Base-by-base conservation (phyloP, 176 grass and related monocot species). In the Musa acuminata region DNA sequence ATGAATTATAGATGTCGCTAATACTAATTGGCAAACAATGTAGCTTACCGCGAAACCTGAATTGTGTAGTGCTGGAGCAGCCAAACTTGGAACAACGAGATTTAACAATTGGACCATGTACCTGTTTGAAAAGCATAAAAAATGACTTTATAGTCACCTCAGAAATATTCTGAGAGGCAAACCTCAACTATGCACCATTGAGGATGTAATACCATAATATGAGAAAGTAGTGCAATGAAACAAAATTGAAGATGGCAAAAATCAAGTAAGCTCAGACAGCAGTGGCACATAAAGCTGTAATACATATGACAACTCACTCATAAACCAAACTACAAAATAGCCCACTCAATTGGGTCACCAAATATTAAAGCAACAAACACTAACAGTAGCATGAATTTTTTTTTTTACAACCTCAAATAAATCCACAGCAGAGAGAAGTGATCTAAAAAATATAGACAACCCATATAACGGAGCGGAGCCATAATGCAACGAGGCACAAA, bases 1-100 rank as follows among this genome's bases (percentile, higher is more conserved):
- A 51, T 70, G 58, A 62, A 9, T 23, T 55, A 3, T 62, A 14
- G 20, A 77, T 51, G 8, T 55, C 48, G n/a, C 9, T 53, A 78
- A 55, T 54, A 27, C 13, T 54, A 20, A 78, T 43, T 68, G 4
- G 52, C 35, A 29, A 35, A 26, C 27, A 21, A 19, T 77, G 58
- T 55, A 84, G 80, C 88, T 91, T 85, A 99, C 95, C 88, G 88
- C 91, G 84, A 99, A 99, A 72, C 95, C 95, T 23, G 90, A 85
- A 87, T 89, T 79, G 81, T 99, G 91, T 84, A 99, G 95, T 67
- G 81, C 73, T 68, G 95, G 95, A 64, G 91, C 95, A 9, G 88
- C 84, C 78, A 99, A 82, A 78, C 78, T 87, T 83, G 84, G 88
- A 53, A 99, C 83, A 83, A 82, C 81, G 58, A 99, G 83, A 79